A percentile compares a stretch with the other conserved stretches of the same genome.
Evolutionary conservation across 106 monocot species (phyloP).

Genomic region (Triglochin maritima): DNA sequence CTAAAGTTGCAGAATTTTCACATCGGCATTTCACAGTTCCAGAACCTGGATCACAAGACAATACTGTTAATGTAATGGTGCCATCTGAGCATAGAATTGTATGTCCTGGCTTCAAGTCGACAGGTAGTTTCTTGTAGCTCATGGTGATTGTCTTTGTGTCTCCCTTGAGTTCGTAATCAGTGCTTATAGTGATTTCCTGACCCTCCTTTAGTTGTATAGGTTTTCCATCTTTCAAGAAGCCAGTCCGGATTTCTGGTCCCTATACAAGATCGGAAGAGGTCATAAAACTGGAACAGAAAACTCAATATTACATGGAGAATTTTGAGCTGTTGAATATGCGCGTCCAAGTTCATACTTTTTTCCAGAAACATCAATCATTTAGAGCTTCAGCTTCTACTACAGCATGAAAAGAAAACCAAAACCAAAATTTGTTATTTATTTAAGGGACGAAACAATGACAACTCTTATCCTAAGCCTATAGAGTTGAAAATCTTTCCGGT

Average conservation of each 20-base stretch:
- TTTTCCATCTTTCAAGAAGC: constrained; percentile 82
- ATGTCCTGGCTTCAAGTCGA: constrained; percentile 76
- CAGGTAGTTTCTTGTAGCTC: constrained; percentile 91
- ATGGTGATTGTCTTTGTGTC: constrained; percentile 65
- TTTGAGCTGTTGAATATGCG: background rate
- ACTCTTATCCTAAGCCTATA: too few relatives aligned
- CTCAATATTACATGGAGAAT: background rate
- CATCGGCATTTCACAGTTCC: constrained; percentile 76
- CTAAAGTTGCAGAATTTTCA: constrained; percentile 63
- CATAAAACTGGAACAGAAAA: background rate
- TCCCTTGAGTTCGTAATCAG: constrained; percentile 74
- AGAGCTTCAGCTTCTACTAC: too few relatives aligned
- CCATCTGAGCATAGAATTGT: constrained; percentile 79
- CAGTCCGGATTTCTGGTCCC: constrained; percentile 97
- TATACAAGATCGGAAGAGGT: constrained; percentile 7
- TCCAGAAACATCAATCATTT: too few relatives aligned
- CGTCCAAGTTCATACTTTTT: background rate
- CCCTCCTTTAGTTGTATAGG: constrained; percentile 71
- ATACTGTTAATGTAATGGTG: constrained; percentile 65
- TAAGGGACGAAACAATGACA: too few relatives aligned
- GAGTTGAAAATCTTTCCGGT: too few relatives aligned
- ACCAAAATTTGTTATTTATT: too few relatives aligned
- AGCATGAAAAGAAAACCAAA: too few relatives aligned
- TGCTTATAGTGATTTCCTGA: constrained; percentile 69
- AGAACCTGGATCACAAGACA: constrained; percentile 61